Evolutionary conservation across 2,329 filamentous ascomycete genomes (phyloP), one percentile per base, ranked within the genome.

Genomic region (Alternaria postmessia): DNA sequence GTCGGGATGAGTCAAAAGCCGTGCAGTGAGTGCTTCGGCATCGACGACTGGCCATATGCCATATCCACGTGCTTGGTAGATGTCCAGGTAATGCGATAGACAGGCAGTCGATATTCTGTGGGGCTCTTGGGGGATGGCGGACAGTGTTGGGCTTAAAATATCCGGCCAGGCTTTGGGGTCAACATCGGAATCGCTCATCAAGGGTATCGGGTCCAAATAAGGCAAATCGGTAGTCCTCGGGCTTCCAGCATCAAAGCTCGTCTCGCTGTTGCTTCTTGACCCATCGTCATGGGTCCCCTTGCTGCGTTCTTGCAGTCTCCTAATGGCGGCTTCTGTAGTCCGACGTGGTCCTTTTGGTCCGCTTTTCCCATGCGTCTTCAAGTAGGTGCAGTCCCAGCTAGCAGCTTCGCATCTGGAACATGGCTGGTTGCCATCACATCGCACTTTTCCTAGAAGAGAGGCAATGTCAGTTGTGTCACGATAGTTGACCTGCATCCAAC

Each of bases 351-450:
- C 75, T 54, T 77, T 77, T 11, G 75, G 75, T 20, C 75, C 75
- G 28, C 73, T 76, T 57, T 77, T 77, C 9, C 73, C 73, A 54
- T 76, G 75, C 4, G 72, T 76, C 54, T 77, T 77, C 41, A 77
- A 66, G 59, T 75, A 77, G 26, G 75, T 77, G 58, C 75, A 77
- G 43, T 75, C 74, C 74, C 73, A 77, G n/a, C 69, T 72, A 30
- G 74, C 74, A 18, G 73, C 72, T 38, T 67, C 63, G 53, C 75
- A 77, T 42, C 74, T 67, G 22, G 71, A 69, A 56, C 75, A 77
- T 30, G 75, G 75, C 51, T 73, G 69, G 30, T 73, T 73, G 48
- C 75, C 75, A 51, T 77, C 74, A 38, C 75, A 77, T 49, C 74
- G 65, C 26, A 76, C 71, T 59, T 77, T 77, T 42, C 57, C 57